phyloP scores from a whole-genome alignment of 352 stramenopile genomes.

The Phytophthora citricola region DNA sequence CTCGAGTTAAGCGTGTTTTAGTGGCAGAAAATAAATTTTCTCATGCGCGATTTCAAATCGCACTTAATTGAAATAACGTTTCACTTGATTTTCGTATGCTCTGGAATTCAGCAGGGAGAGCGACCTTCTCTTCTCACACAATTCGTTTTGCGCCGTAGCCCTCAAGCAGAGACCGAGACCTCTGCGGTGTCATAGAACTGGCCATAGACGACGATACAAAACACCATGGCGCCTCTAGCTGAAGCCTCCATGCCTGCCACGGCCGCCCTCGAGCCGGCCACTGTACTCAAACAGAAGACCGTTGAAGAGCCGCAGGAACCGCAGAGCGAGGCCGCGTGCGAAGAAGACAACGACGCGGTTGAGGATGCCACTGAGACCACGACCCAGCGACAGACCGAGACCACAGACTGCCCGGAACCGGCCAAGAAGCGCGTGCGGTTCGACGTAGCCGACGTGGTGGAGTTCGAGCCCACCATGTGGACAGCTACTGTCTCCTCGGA shows the following conservation, averaged over 20 bases:
- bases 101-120: constrained; percentile 11
- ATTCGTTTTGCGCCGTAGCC: constrained; percentile 34
- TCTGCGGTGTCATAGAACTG: constrained; percentile 31
- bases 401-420: constrained; percentile 12
- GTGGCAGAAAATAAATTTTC: constrained; percentile 23
- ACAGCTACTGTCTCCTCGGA: constrained; percentile 82
- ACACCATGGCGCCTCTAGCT: constrained; percentile 39
- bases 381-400: constrained; percentile 13
- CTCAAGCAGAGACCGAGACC: constrained; percentile 14
- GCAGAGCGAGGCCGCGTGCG: constrained; percentile 28
- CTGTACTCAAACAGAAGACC: constrained; percentile 30
- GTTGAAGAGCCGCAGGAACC: constrained; percentile 27
- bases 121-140: constrained; percentile 28
- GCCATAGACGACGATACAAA: constrained; percentile 34
- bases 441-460: constrained; percentile 66
- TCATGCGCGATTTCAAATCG: constrained; percentile 9
- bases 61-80: neutral
- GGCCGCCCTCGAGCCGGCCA: constrained; percentile 16
- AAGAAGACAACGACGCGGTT: constrained; percentile 32
- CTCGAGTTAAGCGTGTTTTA: neutral
- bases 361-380: constrained; percentile 10
- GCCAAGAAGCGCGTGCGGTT: constrained; percentile 63
- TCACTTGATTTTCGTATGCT: constrained; percentile 22
- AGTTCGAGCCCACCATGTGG: constrained; percentile 87
- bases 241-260: constrained; percentile 25